These are phyloP conservation scores for Cucumis melo DNA, from an alignment of 306 rosid genomes.

Conservation along the genomic window DNA sequence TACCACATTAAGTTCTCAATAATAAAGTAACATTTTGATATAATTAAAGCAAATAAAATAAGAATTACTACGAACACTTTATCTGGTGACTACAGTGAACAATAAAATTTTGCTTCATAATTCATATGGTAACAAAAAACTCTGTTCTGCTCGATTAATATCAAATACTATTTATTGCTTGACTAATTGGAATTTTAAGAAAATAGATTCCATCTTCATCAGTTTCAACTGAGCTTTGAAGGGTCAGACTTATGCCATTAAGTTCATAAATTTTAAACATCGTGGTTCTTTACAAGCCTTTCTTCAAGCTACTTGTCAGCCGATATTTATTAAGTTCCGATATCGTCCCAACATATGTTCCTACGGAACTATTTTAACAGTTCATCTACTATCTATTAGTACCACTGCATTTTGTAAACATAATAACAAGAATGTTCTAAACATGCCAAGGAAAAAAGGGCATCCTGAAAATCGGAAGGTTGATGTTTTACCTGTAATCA, in stretches of 20 bases:
- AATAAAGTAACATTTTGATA: neutral
- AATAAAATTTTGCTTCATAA: neutral
- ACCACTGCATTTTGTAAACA: neutral
- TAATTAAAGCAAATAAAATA: neutral
- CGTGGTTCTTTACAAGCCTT: neutral
- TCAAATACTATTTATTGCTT: neutral
- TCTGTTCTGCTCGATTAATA: neutral
- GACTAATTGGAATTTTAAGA: neutral
- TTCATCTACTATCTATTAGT: neutral
- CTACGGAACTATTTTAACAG: neutral
- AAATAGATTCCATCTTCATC: neutral
- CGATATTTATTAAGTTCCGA: neutral
- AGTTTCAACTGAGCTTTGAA: neutral
- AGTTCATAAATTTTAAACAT: neutral
- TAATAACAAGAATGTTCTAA: neutral
- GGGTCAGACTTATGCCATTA: neutral
- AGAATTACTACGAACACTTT: neutral
- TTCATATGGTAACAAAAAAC: neutral
- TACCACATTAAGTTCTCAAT: neutral
- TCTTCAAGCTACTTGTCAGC: neutral
- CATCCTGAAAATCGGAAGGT: neutral
- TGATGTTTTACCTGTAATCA: constrained; percentile 65
- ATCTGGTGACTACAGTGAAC: neutral
- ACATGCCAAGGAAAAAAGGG: neutral
- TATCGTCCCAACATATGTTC: neutral